These are phyloP conservation scores for Polyrhizophydium stewartii DNA, from an alignment of 371 early-diverging fungal species.

Conservation along the genomic window DNA sequence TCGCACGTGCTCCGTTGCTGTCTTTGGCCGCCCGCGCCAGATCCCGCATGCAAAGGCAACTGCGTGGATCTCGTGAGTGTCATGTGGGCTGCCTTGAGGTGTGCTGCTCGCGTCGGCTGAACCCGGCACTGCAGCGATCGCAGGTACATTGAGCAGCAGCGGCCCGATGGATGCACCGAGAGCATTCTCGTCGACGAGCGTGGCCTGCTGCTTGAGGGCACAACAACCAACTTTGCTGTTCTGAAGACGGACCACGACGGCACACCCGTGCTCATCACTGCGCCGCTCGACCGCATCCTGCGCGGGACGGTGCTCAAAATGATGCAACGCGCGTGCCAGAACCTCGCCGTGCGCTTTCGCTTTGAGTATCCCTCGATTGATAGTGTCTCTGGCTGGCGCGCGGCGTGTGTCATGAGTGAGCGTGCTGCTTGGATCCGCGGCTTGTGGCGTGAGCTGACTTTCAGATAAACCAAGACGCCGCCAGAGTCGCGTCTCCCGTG, in stretches of 20 bases:
- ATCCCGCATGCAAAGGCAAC: slow-evolving; percentile 3
- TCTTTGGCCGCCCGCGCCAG: slow-evolving; percentile 9
- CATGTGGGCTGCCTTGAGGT: not conserved
- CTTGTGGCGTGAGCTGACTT: not conserved
- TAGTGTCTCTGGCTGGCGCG: not conserved
- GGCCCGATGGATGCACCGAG: slow-evolving; percentile 3
- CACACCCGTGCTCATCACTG: not conserved
- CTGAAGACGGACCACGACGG: not conserved
- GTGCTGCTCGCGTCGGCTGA: not conserved
- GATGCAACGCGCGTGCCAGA: not conserved
- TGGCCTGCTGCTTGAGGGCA: slow-evolving; percentile 8
- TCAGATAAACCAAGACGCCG: not conserved
- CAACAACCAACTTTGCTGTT: slow-evolving; percentile 7
- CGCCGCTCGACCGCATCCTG: not conserved
- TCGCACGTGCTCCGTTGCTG: slow-evolving; percentile 2
- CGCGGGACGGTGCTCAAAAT: not conserved
- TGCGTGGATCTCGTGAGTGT: slow-evolving; percentile 2
- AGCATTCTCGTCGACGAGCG: slow-evolving; percentile 6
- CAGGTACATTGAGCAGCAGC: not conserved
- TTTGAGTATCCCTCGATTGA: not conserved
- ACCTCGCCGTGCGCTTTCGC: not conserved
- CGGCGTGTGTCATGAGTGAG: not conserved
- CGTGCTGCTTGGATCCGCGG: not conserved
- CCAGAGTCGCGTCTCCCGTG: not conserved
- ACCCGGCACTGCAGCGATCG: not conserved